phyloP scores from a whole-genome alignment of 768 basidiomycete genomes.

The Coprinopsis sp. region DNA sequence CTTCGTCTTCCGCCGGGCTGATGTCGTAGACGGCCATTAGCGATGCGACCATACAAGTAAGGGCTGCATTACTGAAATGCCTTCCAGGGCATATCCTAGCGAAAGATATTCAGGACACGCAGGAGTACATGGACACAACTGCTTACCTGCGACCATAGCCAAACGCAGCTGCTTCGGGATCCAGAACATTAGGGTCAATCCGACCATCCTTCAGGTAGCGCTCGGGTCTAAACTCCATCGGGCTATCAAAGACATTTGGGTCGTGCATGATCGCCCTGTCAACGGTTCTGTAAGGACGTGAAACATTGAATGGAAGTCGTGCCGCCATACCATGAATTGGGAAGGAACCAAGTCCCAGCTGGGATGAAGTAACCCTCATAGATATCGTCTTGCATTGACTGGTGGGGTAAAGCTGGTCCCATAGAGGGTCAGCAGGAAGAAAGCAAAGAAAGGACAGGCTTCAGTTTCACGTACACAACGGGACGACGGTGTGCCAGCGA shows the following conservation, averaged over 20 bases:
- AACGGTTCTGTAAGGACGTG: not conserved
- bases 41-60: conserved; percentile 7
- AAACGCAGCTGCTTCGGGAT: conserved; percentile 16
- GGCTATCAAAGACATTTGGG: conserved; percentile 27
- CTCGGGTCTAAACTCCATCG: conserved; percentile 29
- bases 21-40: conserved; percentile 14
- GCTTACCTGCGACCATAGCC: conserved; percentile 21
- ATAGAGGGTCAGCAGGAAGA: conserved; percentile 5
- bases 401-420: conserved; percentile 14
- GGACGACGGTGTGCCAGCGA: conserved; percentile 18
- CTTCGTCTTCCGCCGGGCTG: conserved; percentile 5
- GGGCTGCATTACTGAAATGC: conserved; percentile 9
- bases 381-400: conserved; percentile 13
- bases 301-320: too few relatives aligned
- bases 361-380: conserved; percentile 19
- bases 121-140: not conserved
- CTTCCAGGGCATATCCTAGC: conserved; percentile 16
- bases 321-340: not conserved
- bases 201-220: conserved; percentile 21
- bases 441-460: conserved; percentile 7
- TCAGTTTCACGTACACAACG: conserved; percentile 10
- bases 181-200: conserved; percentile 12
- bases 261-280: conserved; percentile 30
- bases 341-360: not conserved
- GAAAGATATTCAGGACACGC: not conserved